A percentile compares a stretch with the other conserved stretches of the same genome.
phyloP scores from a whole-genome alignment of 2,329 filamentous ascomycete genomes.

The Hypoxylon sp. region DNA sequence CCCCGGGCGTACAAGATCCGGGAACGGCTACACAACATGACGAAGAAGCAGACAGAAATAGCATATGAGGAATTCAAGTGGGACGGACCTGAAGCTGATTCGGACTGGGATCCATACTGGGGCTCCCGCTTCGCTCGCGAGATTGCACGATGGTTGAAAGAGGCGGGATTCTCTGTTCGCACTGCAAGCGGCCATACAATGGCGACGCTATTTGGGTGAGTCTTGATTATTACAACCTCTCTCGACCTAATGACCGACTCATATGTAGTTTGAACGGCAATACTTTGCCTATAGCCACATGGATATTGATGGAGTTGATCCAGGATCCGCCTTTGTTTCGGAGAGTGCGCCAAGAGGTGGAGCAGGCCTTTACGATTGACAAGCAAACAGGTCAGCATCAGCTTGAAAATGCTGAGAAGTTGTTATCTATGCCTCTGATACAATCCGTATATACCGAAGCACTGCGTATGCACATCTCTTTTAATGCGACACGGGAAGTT shows the following conservation, averaged over 20 bases:
- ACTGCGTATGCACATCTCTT: constrained; percentile 45
- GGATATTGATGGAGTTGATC: constrained; percentile 46
- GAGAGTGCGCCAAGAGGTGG: constrained; percentile 9
- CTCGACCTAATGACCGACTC: background rate
- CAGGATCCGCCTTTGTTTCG: constrained; percentile 32
- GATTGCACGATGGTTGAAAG: constrained; percentile 8
- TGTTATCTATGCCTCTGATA: constrained; percentile 43
- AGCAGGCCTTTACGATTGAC: background rate
- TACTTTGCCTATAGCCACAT: constrained; percentile 44
- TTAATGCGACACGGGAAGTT: constrained; percentile 42
- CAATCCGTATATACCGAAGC: constrained; percentile 48
- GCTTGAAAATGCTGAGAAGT: constrained; percentile 12
- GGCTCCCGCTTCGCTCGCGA: constrained; percentile 8
- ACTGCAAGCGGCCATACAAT: constrained; percentile 7
- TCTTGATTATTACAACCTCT: background rate
- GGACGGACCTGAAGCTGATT: background rate
- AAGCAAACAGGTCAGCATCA: background rate
- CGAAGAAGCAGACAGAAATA: background rate
- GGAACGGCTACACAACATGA: constrained; percentile 8
- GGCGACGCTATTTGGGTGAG: background rate
- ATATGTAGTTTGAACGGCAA: constrained; percentile 33
- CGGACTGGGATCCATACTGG: constrained; percentile 7
- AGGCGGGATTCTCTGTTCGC: background rate
- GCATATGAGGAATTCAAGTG: constrained; percentile 3
- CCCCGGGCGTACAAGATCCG: constrained; percentile 1